Evolutionary conservation across 805 yeast species (phyloP), one percentile per base, ranked within the genome.

Genomic region (Ascoidea tarda): DNA sequence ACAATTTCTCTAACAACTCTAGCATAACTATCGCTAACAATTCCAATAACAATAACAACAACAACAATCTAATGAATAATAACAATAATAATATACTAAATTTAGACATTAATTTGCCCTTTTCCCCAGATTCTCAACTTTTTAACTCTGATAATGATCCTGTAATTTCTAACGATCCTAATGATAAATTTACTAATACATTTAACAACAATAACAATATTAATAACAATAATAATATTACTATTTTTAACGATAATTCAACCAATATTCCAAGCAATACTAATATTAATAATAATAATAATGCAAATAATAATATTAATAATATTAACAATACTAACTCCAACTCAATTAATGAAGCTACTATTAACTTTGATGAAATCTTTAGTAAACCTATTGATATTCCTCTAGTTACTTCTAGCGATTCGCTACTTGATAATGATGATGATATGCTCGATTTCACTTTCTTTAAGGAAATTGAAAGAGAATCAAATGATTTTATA

Each of bases 371-470:
- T 16, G 28, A 42, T 32, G 32, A 47, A 6, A 45, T 47, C 12
- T 46, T 51, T 47, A 49, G 47, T 32, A 47, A 42, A 33, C 50
- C 50, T 12, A 16, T 28, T 4, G 44, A 38, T 38, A 38, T 38
- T n/a, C 16, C 51, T 2, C 16, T 49, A 16, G 32, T 44, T 42
- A 28, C 32, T 46, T 42, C 46, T 16, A 42, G 46, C 21, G 51
- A 42, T 42, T 16, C 45, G 32, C 12, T 32, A 6, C 21, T 47
- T 42, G 50, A 51, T 33, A 38, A 51, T 48, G 48, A 48, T 32
- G 46, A 44, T 32, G 49, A 53, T 10, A 42, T 47, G 14, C 32
- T 50, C n/a, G 55, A 53, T 50, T 53, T 53, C 45, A 50, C 52
- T 21, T 53, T 53, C 44, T 53, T 53, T 47, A 50, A 50, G 32